Evolutionary conservation across 805 yeast species (phyloP).

Genomic region (Myxozyma nipponensis): DNA sequence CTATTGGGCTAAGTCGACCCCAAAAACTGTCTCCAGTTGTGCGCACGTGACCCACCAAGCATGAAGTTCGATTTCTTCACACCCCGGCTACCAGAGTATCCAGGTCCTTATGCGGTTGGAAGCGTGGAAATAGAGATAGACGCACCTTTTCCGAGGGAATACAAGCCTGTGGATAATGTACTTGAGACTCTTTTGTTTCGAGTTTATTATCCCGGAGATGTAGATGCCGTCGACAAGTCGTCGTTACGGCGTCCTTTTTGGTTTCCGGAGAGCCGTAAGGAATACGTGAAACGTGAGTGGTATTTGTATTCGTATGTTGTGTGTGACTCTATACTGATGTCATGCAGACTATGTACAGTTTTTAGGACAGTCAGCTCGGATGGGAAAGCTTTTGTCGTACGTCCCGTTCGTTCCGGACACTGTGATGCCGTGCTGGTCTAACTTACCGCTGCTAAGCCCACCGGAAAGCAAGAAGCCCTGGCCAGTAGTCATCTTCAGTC

Average conservation of each 20-base stretch:
- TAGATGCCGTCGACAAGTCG: neutral
- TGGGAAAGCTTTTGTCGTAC: constrained; percentile 7
- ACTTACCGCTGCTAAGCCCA: constrained; percentile 18
- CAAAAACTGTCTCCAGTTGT: no score
- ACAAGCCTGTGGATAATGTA: constrained; percentile 15
- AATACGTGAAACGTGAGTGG: constrained; percentile 16
- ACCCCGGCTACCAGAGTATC: constrained; percentile 29
- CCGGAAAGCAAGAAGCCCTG: constrained; percentile 21
- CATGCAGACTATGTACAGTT: constrained; percentile 11
- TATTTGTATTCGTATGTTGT: no score
- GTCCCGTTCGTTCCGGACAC: constrained; percentile 24
- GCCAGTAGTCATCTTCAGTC: constrained; percentile 30
- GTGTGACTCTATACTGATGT: no score
- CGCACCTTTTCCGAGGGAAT: constrained; percentile 22
- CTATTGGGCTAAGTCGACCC: no score
- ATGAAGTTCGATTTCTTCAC: constrained; percentile 5
- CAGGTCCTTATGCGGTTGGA: constrained; percentile 30
- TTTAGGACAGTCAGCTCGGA: constrained; percentile 5
- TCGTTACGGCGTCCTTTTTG: constrained; percentile 18
- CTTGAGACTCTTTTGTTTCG: constrained; percentile 28
- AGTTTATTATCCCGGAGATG: constrained; percentile 27
- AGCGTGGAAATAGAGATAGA: constrained; percentile 27
- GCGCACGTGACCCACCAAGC: no score
- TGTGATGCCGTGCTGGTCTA: constrained; percentile 5
- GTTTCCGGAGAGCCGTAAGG: constrained; percentile 24